Conservation (phyloP, 306 rosid species). For the Corylus heterophylla region DNA sequence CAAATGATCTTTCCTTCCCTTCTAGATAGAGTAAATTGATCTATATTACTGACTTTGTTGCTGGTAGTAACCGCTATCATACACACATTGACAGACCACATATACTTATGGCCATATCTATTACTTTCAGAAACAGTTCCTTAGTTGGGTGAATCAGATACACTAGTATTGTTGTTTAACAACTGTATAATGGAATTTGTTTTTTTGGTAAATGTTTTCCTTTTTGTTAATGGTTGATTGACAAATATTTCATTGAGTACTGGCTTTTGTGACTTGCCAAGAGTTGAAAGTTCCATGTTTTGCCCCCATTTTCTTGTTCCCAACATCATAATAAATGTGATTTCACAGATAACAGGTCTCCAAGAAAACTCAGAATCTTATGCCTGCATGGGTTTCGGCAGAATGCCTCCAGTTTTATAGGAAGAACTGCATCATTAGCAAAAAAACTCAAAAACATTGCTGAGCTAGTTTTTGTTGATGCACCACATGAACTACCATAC, state of each 20-base stretch:
- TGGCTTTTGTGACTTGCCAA: slow-evolving; percentile 20
- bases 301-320: slow-evolving; percentile 12
- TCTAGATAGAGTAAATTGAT: neutral
- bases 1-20: slow-evolving; percentile 9
- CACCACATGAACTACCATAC: slow-evolving; percentile 81
- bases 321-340: slow-evolving; percentile 19
- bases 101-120: neutral
- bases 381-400: slow-evolving; percentile 96
- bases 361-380: slow-evolving; percentile 69
- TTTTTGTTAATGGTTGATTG: slow-evolving; percentile 2
- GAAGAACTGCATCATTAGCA: slow-evolving; percentile 82
- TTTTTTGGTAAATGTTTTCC: neutral
- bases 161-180: neutral
- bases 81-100: neutral
- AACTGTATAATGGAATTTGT: neutral
- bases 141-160: neutral
- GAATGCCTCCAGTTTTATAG: slow-evolving; percentile 84
- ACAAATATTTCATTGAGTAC: neutral
- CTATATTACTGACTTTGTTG: neutral
- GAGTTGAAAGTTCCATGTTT: slow-evolving; percentile 6
- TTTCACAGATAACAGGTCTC: slow-evolving; percentile 53
- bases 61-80: neutral
- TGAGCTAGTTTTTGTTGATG: slow-evolving; percentile 74
- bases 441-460: slow-evolving; percentile 73
- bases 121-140: neutral